Evolutionary conservation across 2,329 filamentous ascomycete genomes (phyloP).

Genomic region (Xylariomycetidae sp.): DNA sequence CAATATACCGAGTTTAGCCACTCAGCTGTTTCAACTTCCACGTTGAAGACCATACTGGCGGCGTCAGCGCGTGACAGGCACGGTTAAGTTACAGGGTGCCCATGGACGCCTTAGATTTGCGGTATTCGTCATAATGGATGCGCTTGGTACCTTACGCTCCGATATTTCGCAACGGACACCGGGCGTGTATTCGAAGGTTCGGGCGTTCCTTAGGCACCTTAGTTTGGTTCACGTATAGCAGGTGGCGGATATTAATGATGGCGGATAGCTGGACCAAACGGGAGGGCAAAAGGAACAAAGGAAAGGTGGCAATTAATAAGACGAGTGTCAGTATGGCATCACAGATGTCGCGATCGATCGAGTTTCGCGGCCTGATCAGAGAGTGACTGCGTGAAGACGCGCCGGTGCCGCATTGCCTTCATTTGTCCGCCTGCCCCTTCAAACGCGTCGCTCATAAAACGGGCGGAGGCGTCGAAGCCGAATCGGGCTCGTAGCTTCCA

Average conservation of each 20-base stretch:
- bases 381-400: neutral
- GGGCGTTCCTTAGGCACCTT: neutral
- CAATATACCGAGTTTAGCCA: too few species aligned
- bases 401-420: neutral
- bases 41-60: too few species aligned
- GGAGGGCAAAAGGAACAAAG: neutral
- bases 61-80: too few species aligned
- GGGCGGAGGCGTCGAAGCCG: slow-evolving; percentile 1
- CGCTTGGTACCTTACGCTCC: too few species aligned
- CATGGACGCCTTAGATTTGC: too few species aligned
- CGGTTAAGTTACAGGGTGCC: too few species aligned
- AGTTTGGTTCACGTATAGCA: neutral
- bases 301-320: slow-evolving; percentile 8
- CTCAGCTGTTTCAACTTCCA: too few species aligned
- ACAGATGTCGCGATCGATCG: slow-evolving; percentile 3
- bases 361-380: neutral
- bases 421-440: slow-evolving; percentile 10
- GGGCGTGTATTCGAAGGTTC: neutral
- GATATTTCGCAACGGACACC: neutral
- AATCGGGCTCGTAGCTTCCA: slow-evolving; percentile 3
- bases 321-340: slow-evolving; percentile 4
- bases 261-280: neutral
- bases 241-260: too few species aligned
- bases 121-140: too few species aligned
- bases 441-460: slow-evolving; percentile 15